Evolutionary conservation across 1,139 yeast genomes (phyloP).

Genomic region (Saccharomyces hybrid): DNA sequence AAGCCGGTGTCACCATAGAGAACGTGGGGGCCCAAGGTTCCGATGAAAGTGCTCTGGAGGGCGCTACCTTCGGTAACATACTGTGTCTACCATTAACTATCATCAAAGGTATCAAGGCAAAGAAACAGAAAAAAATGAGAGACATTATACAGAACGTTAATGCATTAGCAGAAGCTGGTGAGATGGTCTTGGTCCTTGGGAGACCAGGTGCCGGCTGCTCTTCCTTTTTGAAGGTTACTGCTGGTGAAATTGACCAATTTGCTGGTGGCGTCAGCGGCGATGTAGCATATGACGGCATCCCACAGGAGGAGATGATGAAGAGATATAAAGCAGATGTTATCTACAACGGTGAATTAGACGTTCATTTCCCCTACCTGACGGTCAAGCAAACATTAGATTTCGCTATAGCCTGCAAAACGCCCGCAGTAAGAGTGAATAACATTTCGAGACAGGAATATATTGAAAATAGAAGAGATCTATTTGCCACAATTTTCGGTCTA

Average conservation of each 20-base stretch:
- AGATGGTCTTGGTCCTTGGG: slow-evolving; percentile 54
- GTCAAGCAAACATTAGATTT: slow-evolving; percentile 45
- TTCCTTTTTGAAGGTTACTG: slow-evolving; percentile 46
- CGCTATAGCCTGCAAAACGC: slow-evolving; percentile 37
- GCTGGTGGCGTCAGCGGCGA: slow-evolving; percentile 32
- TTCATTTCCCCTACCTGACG: slow-evolving; percentile 46
- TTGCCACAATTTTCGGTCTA: slow-evolving; percentile 49
- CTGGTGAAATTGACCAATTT: slow-evolving; percentile 41
- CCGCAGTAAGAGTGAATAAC: slow-evolving; percentile 37
- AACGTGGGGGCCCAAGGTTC: slow-evolving; percentile 42
- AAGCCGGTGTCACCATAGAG: slow-evolving; percentile 42
- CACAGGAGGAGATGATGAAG: slow-evolving; percentile 42
- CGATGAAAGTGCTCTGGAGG: slow-evolving; percentile 43
- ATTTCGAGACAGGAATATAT: slow-evolving; percentile 41
- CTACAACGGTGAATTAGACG: slow-evolving; percentile 47
- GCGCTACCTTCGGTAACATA: slow-evolving; percentile 44
- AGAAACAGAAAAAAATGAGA: slow-evolving; percentile 27
- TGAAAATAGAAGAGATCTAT: slow-evolving; percentile 41
- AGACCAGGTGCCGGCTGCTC: slow-evolving; percentile 68
- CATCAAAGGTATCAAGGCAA: slow-evolving; percentile 20
- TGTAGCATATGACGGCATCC: slow-evolving; percentile 44
- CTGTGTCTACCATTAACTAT: slow-evolving; percentile 37
- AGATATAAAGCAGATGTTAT: slow-evolving; percentile 44
- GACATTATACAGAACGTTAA: slow-evolving; percentile 39
- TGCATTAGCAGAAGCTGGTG: slow-evolving; percentile 47